Evolutionary conservation across 139 green algal genomes (phyloP), one percentile per base, ranked within the genome.

Genomic region (Chlamydomonas applanata): DNA sequence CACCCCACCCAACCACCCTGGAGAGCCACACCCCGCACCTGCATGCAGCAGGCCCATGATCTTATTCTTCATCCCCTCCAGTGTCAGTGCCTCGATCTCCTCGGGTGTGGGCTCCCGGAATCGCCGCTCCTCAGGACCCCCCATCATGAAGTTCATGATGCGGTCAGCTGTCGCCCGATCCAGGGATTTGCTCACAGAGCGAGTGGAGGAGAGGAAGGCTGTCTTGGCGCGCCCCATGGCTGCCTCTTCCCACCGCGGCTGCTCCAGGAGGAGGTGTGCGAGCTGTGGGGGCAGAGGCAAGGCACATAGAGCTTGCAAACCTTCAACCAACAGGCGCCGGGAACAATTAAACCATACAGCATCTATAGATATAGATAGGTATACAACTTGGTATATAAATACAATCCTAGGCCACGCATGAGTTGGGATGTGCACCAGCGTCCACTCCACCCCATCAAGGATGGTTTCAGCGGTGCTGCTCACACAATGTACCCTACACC

Each of bases 61-160:
- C 27, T 35, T 57, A 32, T 83, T 54, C 9, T 79, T 73, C 75
- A 94, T 91, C 20, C 87, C 87, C 34, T 97, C 91, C 69, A 97
- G 81, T 11, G 83, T 90, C 52, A 99, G 86, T 44, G 90, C 89
- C 11, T 92, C 83, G n/a, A 99, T 86, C 69, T 94, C 91, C 73
- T 96, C 89, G 11, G 89, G 82, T 0, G 67, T 84, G 4, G 92
- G 85, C 65, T 99, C 94, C 29, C 93, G 80, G 82, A 97, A 93
- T 35, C 91, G 85, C 69, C 90, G 73, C 54, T 87, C 69, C 79
- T 95, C 90, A 22, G 84, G 64, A 1, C 90, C 62, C 4, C 62
- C 90, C 52, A 98, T 69, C 91, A 98, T 97, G 40, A 86, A 78
- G n/a, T 76, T 60, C 82, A 97, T 87, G 68, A 97, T 86, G 64